phyloP scores from a whole-genome alignment of 2,329 filamentous ascomycete genomes.

The Ceratocystis ficicola region DNA sequence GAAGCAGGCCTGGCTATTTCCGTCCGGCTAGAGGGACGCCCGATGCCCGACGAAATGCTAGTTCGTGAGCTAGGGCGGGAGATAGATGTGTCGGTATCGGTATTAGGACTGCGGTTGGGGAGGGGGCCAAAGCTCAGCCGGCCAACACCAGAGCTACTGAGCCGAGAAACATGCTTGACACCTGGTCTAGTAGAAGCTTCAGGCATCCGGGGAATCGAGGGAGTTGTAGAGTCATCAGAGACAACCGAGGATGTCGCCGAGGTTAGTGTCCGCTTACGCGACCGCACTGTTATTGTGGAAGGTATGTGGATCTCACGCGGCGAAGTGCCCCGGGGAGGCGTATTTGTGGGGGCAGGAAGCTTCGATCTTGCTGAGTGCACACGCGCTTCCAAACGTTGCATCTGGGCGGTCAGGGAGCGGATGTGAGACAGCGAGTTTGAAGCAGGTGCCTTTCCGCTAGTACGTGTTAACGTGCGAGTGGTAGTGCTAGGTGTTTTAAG shows the following conservation, averaged over 20 bases:
- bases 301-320: conserved; percentile 48
- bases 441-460: conserved; percentile 38
- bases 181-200: conserved; percentile 28
- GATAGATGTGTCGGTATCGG: conserved; percentile 31
- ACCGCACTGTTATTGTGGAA: conserved; percentile 51
- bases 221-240: conserved; percentile 40
- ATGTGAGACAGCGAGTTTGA: conserved; percentile 79
- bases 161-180: conserved; percentile 41
- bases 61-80: conserved; percentile 65
- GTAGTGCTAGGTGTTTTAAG: conserved; percentile 32
- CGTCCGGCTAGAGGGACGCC: conserved; percentile 42
- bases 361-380: conserved; percentile 87
- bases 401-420: conserved; percentile 84
- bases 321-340: conserved; percentile 62
- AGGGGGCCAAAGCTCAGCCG: conserved; percentile 52
- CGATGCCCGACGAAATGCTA: conserved; percentile 43
- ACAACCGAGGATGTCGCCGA: conserved; percentile 37
- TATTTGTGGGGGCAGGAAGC: conserved; percentile 66
- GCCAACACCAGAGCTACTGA: conserved; percentile 51
- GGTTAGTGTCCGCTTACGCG: conserved; percentile 54
- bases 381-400: conserved; percentile 88
- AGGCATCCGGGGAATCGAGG: conserved; percentile 30
- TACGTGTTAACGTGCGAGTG: conserved; percentile 38
- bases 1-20: conserved; percentile 52
- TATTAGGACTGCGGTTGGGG: conserved; percentile 43